Evolutionary conservation across 768 basidiomycete genomes (phyloP), one percentile per base, ranked within the genome.

Genomic region (Russula earlei): DNA sequence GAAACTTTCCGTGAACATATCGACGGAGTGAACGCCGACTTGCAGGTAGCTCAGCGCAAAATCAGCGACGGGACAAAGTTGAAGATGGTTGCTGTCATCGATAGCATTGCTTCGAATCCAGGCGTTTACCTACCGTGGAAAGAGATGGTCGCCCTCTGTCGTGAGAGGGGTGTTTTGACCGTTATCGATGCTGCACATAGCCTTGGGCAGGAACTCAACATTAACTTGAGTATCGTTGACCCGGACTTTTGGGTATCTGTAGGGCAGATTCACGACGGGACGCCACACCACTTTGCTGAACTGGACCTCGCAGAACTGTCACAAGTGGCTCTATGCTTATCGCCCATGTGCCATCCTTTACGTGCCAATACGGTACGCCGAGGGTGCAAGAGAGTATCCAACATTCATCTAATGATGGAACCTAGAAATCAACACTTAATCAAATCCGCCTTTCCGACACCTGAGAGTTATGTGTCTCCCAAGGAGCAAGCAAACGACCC

Each of bases 221-320:
- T 88, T 54, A 75, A 88, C 63, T 67, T 91, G 17, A 72, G 71
- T 4, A 70, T 72, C 42, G 69, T 69, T 0, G 70, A 74, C 49
- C 85, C 85, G 11, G 90, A 92, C 68, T 89, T 91, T 64, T 90
- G 83, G 82, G 71, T 84, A 22, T 84, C 87, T 33, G 87, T 88
- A 58, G 22, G 79, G 72, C 4, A 3, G 17, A 41, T 20, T 6
- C 22, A 27, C 27, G 36, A 14, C 22, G 15, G 2, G 15, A n/a
- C 20, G 19, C 42, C 22, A 9, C 24, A 17, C 24, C 6, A 40
- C 38, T 27, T 34, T 52, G 24, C 8, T 36, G 38, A 52, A 50
- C 46, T 6, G 38, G 20, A 15, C 25, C n/a, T 37, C 27, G 25
- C 58, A 87, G 81, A 91, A 91, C 63, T 85, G 84, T 61, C 86